Conservation (phyloP, 345 rosid genomes). For the Corchorus capsularis region DNA sequence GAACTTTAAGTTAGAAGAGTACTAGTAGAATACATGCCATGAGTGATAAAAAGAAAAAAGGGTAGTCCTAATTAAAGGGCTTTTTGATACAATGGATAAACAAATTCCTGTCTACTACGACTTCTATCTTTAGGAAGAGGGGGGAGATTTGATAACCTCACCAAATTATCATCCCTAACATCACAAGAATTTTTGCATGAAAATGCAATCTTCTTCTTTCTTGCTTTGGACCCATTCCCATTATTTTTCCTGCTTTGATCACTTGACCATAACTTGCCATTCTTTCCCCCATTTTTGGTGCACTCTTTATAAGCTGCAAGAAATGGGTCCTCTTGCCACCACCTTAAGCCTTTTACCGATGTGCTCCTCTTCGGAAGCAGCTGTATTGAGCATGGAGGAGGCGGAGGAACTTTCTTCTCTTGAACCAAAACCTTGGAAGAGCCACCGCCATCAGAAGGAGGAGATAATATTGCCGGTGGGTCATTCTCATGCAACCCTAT, state of each 20-base stretch:
- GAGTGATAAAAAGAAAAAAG: not conserved
- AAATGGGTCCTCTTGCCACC: conserved; percentile 63
- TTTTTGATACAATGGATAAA: conserved; percentile 4
- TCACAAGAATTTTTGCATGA: conserved; percentile 65
- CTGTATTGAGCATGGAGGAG: conserved; percentile 42
- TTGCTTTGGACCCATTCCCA: conserved; percentile 14
- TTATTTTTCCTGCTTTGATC: conserved; percentile 20
- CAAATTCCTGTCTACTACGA: conserved; percentile 2
- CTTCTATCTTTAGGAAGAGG: conserved; percentile 44
- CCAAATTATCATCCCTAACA: conserved; percentile 42
- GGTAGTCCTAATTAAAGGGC: not conserved
- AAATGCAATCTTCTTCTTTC: conserved; percentile 35
- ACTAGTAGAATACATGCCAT: not conserved
- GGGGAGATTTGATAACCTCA: conserved; percentile 41
- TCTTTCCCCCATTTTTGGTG: conserved; percentile 34
- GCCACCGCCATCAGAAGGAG: not conserved
- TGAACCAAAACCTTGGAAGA: not conserved
- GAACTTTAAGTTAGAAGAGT: too few relatives aligned
- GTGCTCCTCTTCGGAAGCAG: conserved; percentile 28
- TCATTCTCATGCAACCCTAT: not conserved
- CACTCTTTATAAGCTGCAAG: conserved; percentile 68
- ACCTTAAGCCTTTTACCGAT: conserved; percentile 42
- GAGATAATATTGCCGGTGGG: not conserved
- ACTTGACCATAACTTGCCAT: conserved; percentile 8
- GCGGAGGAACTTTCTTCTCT: conserved; percentile 35